Conservation (phyloP, 192 early-diverging fungal species). For the Glomus cerebriforme region DNA sequence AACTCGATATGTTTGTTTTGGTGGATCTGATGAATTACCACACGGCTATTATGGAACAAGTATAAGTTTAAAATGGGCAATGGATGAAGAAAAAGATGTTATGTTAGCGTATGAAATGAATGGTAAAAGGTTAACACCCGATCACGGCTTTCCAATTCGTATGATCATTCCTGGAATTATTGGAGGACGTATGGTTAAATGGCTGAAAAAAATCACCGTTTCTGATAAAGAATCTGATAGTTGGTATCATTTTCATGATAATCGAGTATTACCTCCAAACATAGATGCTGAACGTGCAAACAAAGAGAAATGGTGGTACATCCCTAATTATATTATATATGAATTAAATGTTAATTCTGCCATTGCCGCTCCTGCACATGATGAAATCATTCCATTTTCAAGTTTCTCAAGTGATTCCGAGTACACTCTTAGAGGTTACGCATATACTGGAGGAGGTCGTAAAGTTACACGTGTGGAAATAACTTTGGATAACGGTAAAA, state of each 20-base stretch:
- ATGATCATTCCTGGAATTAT: conserved; percentile 89
- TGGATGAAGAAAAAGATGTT: conserved; percentile 71
- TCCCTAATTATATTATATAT: conserved; percentile 67
- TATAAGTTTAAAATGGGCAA: conserved; percentile 60
- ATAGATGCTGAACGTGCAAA: conserved; percentile 56
- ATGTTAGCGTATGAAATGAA: conserved; percentile 84
- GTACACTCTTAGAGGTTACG: conserved; percentile 71
- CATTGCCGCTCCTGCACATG: conserved; percentile 65
- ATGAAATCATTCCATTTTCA: conserved; percentile 39
- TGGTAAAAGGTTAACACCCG: conserved; percentile 66
- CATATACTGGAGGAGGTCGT: conserved; percentile 74
- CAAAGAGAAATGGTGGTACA: conserved; percentile 52
- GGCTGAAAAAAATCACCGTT: conserved; percentile 66
- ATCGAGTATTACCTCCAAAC: conserved; percentile 80
- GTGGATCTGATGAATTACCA: conserved; percentile 60
- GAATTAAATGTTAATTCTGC: conserved; percentile 84
- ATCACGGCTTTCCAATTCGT: conserved; percentile 88
- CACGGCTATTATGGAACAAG: conserved; percentile 79
- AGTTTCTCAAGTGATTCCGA: conserved; percentile 9
- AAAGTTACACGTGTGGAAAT: conserved; percentile 79
- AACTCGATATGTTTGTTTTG: conserved; percentile 52
- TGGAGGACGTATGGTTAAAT: conserved; percentile 88
- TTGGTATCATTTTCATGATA: conserved; percentile 81
- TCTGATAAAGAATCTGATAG: conserved; percentile 58
- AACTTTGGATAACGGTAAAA: conserved; percentile 77